A percentile compares a stretch with the other conserved stretches of the same genome.
These are phyloP conservation scores for Metschnikowia vanudenii DNA, from an alignment of 805 yeast genomes.

Conservation along the genomic window DNA sequence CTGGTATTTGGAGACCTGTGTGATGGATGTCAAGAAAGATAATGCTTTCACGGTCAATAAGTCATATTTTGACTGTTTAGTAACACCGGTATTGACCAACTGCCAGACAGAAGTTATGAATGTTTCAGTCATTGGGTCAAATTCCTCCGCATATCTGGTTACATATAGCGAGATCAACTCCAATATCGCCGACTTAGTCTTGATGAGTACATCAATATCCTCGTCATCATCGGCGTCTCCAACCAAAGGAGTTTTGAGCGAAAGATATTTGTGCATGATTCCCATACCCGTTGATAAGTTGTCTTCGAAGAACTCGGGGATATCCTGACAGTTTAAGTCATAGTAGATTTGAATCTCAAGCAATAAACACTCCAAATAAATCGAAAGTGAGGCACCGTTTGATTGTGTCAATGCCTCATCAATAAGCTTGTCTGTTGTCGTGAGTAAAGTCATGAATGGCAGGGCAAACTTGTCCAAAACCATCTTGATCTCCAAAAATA, in stretches of 20 bases:
- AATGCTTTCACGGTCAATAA: slow-evolving; percentile 78
- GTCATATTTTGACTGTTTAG: slow-evolving; percentile 77
- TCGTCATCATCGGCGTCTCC: slow-evolving; percentile 56
- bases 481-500: slow-evolving; percentile 81
- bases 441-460: slow-evolving; percentile 73
- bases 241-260: slow-evolving; percentile 54
- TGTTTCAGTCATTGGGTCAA: slow-evolving; percentile 69
- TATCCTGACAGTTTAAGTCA: slow-evolving; percentile 95
- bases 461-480: slow-evolving; percentile 80
- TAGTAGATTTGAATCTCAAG: slow-evolving; percentile 78
- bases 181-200: slow-evolving; percentile 76
- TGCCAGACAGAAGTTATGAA: slow-evolving; percentile 86
- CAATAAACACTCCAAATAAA: slow-evolving; percentile 67
- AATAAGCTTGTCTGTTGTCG: slow-evolving; percentile 65
- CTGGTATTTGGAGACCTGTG: slow-evolving; percentile 65
- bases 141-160: slow-evolving; percentile 88
- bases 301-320: slow-evolving; percentile 97
- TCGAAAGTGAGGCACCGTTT: slow-evolving; percentile 50
- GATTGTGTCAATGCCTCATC: slow-evolving; percentile 35
- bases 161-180: slow-evolving; percentile 85
- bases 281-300: slow-evolving; percentile 74
- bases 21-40: slow-evolving; percentile 77
- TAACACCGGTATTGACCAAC: slow-evolving; percentile 54
- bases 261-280: slow-evolving; percentile 76
- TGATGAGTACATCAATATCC: slow-evolving; percentile 66